Evolutionary conservation across 2,329 filamentous ascomycete species (phyloP), one percentile per base, ranked within the genome.

Genomic region (Aureobasidium mangrovei): DNA sequence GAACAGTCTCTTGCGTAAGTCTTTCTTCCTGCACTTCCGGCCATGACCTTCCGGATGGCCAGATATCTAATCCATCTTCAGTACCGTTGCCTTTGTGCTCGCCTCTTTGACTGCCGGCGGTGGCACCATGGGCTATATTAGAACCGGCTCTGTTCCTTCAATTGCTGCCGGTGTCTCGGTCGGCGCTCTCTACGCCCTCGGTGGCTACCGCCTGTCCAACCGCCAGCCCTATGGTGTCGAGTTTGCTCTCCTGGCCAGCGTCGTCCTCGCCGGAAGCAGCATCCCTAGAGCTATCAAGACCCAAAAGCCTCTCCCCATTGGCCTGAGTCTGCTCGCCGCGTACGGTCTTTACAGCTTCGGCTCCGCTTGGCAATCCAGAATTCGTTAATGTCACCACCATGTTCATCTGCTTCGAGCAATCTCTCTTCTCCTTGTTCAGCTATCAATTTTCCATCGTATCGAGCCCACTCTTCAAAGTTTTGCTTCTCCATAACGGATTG

Each of bases 201-300:
- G 89, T 59, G 91, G 86, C 60, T 84, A 87, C 65, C 86, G 91
- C 56, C 83, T 95, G 59, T 83, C 85, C 63, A 84, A 82, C 63
- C 76, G 79, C 58, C 79, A 89, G 67, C 69, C 86, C 3, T 95
- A 93, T 69, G 93, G 91, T 59, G 74, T 94, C 61, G 93, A 97
- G 72, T 75, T 95, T 41, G 88, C 86, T n/a, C 78, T 98, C 7
- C 76, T 96, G 41, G 93, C 93, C 4, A 95, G 88, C 0, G 64
- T 89, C n/a, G 74, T 97, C 28, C 79, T 98, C 35, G 91, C 80
- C 2, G 90, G 89, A 24, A 86, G 86, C 40, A 86, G 88, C 2
- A 84, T 97, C 57, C 93, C 93, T 9, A 80, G 93, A 51, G 93
- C 90, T 4, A 83, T 98, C 65, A 88, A 83, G 69, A 80, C 84